A percentile compares a stretch with the other conserved stretches of the same genome.
Conservation (phyloP, 2,329 filamentous ascomycete genomes). For the Hirsutella thompsonii region DNA sequence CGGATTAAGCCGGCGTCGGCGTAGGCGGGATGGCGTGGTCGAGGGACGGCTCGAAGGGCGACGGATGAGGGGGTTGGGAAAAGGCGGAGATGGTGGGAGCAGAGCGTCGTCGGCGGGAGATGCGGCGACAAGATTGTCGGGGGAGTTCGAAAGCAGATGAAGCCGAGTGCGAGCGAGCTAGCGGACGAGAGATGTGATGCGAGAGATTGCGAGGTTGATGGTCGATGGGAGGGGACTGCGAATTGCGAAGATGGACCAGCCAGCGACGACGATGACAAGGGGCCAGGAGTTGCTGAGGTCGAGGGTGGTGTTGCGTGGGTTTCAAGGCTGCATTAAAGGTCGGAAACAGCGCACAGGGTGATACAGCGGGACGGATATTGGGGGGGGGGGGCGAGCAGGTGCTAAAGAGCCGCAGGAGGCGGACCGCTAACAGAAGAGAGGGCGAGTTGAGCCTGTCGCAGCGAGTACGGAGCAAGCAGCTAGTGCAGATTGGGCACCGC, state of each 20-base stretch:
- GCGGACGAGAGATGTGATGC: background rate
- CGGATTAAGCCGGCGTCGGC: background rate
- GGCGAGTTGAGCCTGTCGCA: background rate
- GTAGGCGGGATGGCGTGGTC: background rate
- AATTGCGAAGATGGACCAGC: conserved; percentile 1
- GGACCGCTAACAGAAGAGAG: background rate
- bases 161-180: background rate
- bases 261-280: conserved; percentile 1
- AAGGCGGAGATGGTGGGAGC: background rate
- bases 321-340: conserved; percentile 4
- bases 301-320: conserved; percentile 2
- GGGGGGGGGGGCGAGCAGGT: background rate
- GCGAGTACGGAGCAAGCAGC: background rate
- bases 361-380: conserved; percentile 1
- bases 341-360: conserved; percentile 2
- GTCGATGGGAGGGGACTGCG: background rate
- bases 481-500: background rate
- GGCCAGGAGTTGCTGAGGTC: conserved; percentile 2
- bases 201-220: background rate
- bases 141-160: background rate
- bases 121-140: background rate
- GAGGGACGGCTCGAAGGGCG: background rate
- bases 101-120: background rate
- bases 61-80: background rate
- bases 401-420: conserved; percentile 2